phyloP scores from a whole-genome alignment of 805 yeast species.

The Wickerhamiella azyma region DNA sequence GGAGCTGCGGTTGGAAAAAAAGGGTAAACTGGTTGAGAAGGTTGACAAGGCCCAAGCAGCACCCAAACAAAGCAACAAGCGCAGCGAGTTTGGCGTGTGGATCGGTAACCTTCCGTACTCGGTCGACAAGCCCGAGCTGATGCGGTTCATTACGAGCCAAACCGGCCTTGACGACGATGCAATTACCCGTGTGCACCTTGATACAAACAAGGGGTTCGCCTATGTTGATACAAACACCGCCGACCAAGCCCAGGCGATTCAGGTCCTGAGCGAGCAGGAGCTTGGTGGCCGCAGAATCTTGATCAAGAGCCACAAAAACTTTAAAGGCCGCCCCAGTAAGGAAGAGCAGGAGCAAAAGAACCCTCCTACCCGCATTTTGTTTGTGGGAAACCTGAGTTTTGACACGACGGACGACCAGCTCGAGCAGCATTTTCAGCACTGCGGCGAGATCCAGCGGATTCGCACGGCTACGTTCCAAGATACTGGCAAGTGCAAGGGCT shows the following conservation, averaged over 20 bases:
- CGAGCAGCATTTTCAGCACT: slow-evolving; percentile 72
- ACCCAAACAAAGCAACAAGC: slow-evolving; percentile 10
- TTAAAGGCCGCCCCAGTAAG: slow-evolving; percentile 72
- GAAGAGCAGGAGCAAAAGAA: slow-evolving; percentile 39
- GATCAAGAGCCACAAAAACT: slow-evolving; percentile 68
- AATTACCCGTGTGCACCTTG: slow-evolving; percentile 66
- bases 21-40: slow-evolving; percentile 32
- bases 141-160: slow-evolving; percentile 38
- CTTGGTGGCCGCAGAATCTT: slow-evolving; percentile 76
- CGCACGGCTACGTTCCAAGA: slow-evolving; percentile 99
- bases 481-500: slow-evolving; percentile 91
- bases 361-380: slow-evolving; percentile 78
- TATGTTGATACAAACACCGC: slow-evolving; percentile 64
- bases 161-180: slow-evolving; percentile 30
- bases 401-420: slow-evolving; percentile 75
- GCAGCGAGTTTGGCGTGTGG: slow-evolving; percentile 58
- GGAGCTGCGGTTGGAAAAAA: slow-evolving; percentile 73
- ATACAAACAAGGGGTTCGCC: slow-evolving; percentile 68
- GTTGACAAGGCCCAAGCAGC: slow-evolving; percentile 22
- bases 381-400: slow-evolving; percentile 86
- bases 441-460: slow-evolving; percentile 72
- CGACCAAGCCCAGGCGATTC: slow-evolving; percentile 46
- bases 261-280: slow-evolving; percentile 53
- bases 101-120: slow-evolving; percentile 84
- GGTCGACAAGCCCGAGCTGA: slow-evolving; percentile 61